Percentiles rank a stretch among this genome's conserved stretches.
phyloP scores from a whole-genome alignment of 2,329 filamentous ascomycete species.

The Botrytis cinerea region DNA sequence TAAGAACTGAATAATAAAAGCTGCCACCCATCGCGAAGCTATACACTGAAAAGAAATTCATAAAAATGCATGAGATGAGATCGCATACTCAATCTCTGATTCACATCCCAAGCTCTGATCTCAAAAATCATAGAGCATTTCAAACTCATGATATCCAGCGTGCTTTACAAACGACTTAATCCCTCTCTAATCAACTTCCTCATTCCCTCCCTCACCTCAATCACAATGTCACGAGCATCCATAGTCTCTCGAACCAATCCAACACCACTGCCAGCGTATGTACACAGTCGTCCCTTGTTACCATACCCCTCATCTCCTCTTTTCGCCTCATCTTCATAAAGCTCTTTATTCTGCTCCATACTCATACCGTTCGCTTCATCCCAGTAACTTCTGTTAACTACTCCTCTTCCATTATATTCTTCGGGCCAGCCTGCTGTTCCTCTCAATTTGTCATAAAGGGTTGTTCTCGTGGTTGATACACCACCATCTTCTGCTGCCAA shows the following conservation, averaged over 20 bases:
- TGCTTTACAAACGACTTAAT: conserved; percentile 18
- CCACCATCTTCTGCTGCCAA: conserved; percentile 52
- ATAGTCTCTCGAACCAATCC: conserved; percentile 56
- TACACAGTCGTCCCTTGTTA: conserved; percentile 54
- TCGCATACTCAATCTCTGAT: background rate
- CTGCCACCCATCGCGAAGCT: background rate
- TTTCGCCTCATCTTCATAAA: conserved; percentile 49
- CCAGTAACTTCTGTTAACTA: conserved; percentile 56
- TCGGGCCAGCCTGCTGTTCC: conserved; percentile 60
- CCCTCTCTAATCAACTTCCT: conserved; percentile 15
- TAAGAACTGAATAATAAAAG: background rate
- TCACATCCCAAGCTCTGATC: background rate
- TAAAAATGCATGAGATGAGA: background rate
- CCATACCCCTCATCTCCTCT: conserved; percentile 56
- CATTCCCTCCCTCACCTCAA: conserved; percentile 15
- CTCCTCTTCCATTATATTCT: conserved; percentile 57
- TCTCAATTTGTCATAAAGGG: conserved; percentile 53
- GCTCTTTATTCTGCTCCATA: conserved; percentile 45
- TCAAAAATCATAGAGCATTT: background rate
- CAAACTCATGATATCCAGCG: background rate
- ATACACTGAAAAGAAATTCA: background rate
- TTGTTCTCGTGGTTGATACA: conserved; percentile 51
- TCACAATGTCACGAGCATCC: conserved; percentile 54
- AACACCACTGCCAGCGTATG: conserved; percentile 63
- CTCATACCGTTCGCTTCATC: conserved; percentile 45